Conservation (phyloP, 1,284 basidiomycete species). For the Schizophyllum amplum region DNA sequence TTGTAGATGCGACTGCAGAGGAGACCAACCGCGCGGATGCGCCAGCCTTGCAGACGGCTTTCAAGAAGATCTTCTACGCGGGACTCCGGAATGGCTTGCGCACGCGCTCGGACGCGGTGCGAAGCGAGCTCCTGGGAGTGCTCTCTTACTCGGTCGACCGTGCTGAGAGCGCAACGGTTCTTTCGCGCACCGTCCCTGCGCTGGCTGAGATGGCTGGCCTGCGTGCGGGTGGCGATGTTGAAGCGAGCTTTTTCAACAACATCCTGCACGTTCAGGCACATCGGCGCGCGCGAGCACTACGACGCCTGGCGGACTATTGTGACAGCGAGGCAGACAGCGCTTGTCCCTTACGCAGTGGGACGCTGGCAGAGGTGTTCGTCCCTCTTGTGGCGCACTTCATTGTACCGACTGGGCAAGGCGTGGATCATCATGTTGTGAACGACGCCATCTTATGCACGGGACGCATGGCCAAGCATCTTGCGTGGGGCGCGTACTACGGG, state of each 20-base stretch:
- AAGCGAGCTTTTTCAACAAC: conserved; percentile 97
- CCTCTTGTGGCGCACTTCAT: conserved; percentile 86
- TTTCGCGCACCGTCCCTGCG: conserved; percentile 29
- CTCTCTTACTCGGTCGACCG: conserved; percentile 66
- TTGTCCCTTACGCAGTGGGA: conserved; percentile 55
- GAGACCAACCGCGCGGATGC: conserved; percentile 26
- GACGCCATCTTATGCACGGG: conserved; percentile 82
- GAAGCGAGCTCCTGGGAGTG: conserved; percentile 79
- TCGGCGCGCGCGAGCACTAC: conserved; percentile 82
- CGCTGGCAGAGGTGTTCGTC: conserved; percentile 78
- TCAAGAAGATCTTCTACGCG: conserved; percentile 69
- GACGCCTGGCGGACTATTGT: conserved; percentile 77
- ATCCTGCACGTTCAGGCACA: conserved; percentile 93
- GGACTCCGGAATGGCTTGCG: conserved; percentile 78
- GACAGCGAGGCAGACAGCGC: conserved; percentile 37
- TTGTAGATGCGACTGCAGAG: conserved; percentile 54
- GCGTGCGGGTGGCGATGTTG: conserved; percentile 87
- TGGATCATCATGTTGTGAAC: conserved; percentile 88
- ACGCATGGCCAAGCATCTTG: conserved; percentile 62
- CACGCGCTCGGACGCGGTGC: conserved; percentile 83
- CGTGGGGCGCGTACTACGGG: conserved; percentile 83
- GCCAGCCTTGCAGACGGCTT: conserved; percentile 33
- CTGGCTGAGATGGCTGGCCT: conserved; percentile 78
- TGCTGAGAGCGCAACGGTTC: no score
- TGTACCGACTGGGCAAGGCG: conserved; percentile 39